Base-by-base conservation (phyloP, 208 protist genomes). In the Vickermania ingenoplastis region DNA sequence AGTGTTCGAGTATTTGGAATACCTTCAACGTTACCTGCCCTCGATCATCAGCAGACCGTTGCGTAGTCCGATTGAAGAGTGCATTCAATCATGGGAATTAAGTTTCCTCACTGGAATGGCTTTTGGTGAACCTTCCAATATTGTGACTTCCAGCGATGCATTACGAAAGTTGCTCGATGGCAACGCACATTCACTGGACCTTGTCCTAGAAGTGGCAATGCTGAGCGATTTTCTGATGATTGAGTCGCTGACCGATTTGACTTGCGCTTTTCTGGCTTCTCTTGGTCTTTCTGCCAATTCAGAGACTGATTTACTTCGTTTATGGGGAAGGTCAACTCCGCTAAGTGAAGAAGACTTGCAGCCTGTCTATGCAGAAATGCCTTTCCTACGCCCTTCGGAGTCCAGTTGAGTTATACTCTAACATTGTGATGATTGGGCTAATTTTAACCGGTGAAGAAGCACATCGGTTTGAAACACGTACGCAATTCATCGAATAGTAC, bases 211-310 rank as follows among this genome's bases (percentile, higher is more conserved):
- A 66, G 75, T 94, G n/a, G 81, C 81, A 28, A 89, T 91, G 79
- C 27, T 94, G 13, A 87, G 81, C 45, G 86, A 94, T 58, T 94
- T 94, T 75, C 75, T 94, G 24, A 64, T 91, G 29, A 77, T 94
- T 29, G 83, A 94, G 49, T 73, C 83, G 7, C 63, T 94, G 45
- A 65, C 83, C 3, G 81, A 94, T 56, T 59, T 94, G 24, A 86
- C 76, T 0, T 94, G 86, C 59, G 83, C 81, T 7, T 81, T 94
- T 64, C 41, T 94, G 7, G 83, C 86, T 1, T 90, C 83, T 3
- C 58, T 91, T 0, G 83, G 67, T n/a, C 61, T 91, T 7, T 82
- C 66, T 7, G 77, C 71, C 1, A 63, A 66, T 13, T 79, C 73
- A 1, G 81, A 89, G 49, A 76, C 69, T 53, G 86, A 94, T 53